A percentile compares a stretch with the other conserved stretches of the same genome.
Evolutionary conservation across 495 filamentous ascomycete species (phyloP).

Genomic region (Xylaria grammica): DNA sequence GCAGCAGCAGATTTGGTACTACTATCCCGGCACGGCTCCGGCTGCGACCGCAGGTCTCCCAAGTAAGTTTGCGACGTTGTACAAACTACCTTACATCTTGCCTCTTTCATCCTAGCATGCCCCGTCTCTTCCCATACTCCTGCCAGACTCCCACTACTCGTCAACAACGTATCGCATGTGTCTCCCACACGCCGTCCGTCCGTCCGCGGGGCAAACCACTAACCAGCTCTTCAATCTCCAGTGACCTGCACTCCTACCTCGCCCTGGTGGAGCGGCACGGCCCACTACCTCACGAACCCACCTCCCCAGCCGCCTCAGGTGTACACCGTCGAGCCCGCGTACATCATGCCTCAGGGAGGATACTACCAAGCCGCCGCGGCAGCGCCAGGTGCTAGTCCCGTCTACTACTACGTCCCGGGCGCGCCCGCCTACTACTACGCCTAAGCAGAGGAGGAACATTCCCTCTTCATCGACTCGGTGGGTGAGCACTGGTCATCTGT

Average conservation of each 20-base stretch:
- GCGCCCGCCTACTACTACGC: not conserved
- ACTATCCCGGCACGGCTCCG: not conserved
- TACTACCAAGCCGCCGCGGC: not conserved
- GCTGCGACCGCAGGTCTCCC: not conserved
- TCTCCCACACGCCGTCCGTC: too few species aligned
- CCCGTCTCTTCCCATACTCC: not conserved
- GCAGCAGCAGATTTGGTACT: slow-evolving; percentile 7
- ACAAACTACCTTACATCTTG: not conserved
- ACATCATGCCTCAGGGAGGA: not conserved
- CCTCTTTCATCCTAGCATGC: too few species aligned
- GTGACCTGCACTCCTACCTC: not conserved
- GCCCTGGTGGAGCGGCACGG: slow-evolving; percentile 3
- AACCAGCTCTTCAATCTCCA: not conserved
- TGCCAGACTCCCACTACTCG: not conserved
- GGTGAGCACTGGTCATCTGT: too few species aligned
- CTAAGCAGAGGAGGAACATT: not conserved
- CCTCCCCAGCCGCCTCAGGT: not conserved
- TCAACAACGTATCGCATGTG: not conserved
- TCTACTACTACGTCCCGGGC: slow-evolving; percentile 1
- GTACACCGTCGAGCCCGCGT: slow-evolving; percentile 17
- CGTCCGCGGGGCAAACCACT: not conserved
- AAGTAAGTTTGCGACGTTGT: slow-evolving; percentile 6
- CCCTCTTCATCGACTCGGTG: not conserved
- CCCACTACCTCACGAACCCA: slow-evolving; percentile 12
- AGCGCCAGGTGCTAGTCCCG: not conserved